A percentile compares a stretch with the other conserved stretches of the same genome.
phyloP scores from a whole-genome alignment of 2,329 filamentous ascomycete species.

The Pestalotiopsis sp. region DNA sequence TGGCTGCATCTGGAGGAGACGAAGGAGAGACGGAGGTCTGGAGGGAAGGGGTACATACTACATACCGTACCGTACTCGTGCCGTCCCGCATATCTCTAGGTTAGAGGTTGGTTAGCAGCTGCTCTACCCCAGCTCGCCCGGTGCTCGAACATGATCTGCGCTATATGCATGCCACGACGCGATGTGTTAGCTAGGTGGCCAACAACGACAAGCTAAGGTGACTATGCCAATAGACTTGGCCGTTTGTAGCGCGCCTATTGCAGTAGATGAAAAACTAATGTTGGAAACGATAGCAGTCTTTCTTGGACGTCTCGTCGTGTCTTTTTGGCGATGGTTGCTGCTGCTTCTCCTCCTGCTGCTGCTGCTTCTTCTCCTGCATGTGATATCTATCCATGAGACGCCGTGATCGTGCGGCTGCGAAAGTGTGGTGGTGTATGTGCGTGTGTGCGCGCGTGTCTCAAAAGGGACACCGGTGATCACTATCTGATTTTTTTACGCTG shows the following conservation, averaged over 20 bases:
- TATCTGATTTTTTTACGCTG: background rate
- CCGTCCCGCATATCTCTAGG: conserved; percentile 13
- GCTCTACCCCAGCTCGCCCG: background rate
- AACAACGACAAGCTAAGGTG: background rate
- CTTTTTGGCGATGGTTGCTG: background rate
- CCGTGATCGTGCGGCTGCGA: background rate
- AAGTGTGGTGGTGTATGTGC: background rate
- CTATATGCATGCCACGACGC: background rate
- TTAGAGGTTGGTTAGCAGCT: background rate
- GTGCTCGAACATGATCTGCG: conserved; percentile 8
- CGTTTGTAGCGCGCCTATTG: too few species aligned
- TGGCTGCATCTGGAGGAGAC: background rate
- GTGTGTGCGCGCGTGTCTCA: background rate
- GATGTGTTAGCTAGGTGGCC: background rate
- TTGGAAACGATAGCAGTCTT: too few species aligned
- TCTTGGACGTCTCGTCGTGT: too few species aligned
- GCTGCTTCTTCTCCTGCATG: background rate
- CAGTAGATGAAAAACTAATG: too few species aligned
- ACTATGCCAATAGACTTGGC: too few species aligned
- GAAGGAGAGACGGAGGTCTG: background rate
- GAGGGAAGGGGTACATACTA: background rate
- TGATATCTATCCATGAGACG: background rate
- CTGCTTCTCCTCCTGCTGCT: background rate
- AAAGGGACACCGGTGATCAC: background rate
- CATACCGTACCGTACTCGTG: conserved; percentile 5